Evolutionary conservation across 2,329 filamentous ascomycete genomes (phyloP).

Genomic region (Hymenoscyphus fraxineus): DNA sequence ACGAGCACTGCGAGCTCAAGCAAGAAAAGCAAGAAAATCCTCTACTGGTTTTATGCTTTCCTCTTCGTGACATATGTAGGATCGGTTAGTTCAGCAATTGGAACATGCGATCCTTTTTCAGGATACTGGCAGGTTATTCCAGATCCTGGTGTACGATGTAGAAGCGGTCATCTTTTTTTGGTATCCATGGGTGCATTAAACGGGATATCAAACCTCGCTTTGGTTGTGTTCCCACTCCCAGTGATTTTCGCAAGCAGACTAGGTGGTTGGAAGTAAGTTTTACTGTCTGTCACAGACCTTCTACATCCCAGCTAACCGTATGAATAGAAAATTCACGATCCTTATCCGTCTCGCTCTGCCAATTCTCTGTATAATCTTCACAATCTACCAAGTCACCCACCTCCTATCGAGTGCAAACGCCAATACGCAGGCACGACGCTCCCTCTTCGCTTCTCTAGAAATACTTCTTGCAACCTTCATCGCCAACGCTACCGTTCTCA

Average conservation of each 20-base stretch:
- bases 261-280: slow-evolving; percentile 5
- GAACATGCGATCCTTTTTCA: slow-evolving; percentile 72
- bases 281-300: background rate
- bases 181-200: slow-evolving; percentile 83
- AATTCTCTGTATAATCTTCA: slow-evolving; percentile 72
- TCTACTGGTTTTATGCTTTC: slow-evolving; percentile 70
- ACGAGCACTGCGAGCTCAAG: slow-evolving; percentile 69
- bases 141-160: slow-evolving; percentile 78
- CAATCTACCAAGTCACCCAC: slow-evolving; percentile 58
- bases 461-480: slow-evolving; percentile 81
- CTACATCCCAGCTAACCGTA: background rate
- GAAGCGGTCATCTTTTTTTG: slow-evolving; percentile 79
- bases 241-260: slow-evolving; percentile 57
- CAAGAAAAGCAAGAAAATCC: slow-evolving; percentile 60
- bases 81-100: slow-evolving; percentile 73
- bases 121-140: slow-evolving; percentile 78
- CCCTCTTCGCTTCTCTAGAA: slow-evolving; percentile 83
- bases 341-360: slow-evolving; percentile 78
- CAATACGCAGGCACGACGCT: slow-evolving; percentile 75
- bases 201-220: slow-evolving; percentile 78
- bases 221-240: slow-evolving; percentile 83
- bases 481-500: slow-evolving; percentile 85
- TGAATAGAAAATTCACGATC: slow-evolving; percentile 41
- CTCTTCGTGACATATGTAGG: slow-evolving; percentile 72
- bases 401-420: background rate